Evolutionary conservation across 2,329 filamentous ascomycete genomes (phyloP), one percentile per base, ranked within the genome.

Genomic region (Harringtonia aguacate): DNA sequence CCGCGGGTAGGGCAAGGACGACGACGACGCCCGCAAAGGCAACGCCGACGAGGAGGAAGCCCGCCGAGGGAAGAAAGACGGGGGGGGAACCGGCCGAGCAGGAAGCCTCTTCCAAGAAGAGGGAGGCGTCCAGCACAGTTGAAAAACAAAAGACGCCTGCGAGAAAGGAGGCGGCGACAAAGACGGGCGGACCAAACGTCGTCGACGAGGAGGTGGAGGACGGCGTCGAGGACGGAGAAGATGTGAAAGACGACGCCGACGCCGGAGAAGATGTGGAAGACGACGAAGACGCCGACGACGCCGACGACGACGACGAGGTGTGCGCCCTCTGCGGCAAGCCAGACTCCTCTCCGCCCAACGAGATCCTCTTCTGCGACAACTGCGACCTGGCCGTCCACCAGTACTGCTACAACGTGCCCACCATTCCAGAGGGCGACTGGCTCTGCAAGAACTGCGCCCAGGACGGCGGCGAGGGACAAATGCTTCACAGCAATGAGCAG

Each of bases 301-400:
- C 62, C 12, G 58, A 57, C 10, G 62, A 64, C 4, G 70, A 77
- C 36, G 74, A 76, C 17, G 73, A 76, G 44, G 65, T 74, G 0
- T 82, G 78, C 52, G 64, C 61, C 17, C 66, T 81, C 30, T 82
- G 78, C 56, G 64, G 62, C 31, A 72, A 72, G 44, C 70, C 73
- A 0, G 69, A 80, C 47, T 80, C 76, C 0, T 64, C 69, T 30
- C 60, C 67, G 3, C 73, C 73, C 2, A 81, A 82, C 54, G 67
- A 78, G 53, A 81, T 82, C 29, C 63, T 82, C 9, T 69, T 81
- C 30, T 82, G 78, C 59, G 78, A 81, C 50, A 71, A 69, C 43
- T 82, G 79, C 61, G 74, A 81, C 55, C 68, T 70, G 58, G 73
- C 73, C 1, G 73, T 75, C 35, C 78, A 82, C 51, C 76, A 81